Evolutionary conservation across 1,139 yeast species (phyloP).

Genomic region (Wickerhamomyces sp.): DNA sequence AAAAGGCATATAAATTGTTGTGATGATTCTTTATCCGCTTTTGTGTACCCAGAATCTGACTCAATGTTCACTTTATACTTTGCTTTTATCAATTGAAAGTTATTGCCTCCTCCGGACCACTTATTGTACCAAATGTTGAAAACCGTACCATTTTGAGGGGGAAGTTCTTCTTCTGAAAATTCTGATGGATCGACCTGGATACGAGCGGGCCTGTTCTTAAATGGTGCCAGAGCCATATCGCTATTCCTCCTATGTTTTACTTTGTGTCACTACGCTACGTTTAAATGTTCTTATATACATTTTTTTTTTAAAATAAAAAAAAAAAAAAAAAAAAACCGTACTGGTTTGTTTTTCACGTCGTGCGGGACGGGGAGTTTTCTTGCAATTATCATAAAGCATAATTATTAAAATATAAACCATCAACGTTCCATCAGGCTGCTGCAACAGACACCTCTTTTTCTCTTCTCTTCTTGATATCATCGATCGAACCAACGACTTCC

Average conservation of each 20-base stretch:
- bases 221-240: too few species aligned
- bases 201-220: slow-evolving; percentile 48
- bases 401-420: too few species aligned
- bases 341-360: too few species aligned
- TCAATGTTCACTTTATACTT: slow-evolving; percentile 53
- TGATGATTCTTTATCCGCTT: slow-evolving; percentile 42
- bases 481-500: slow-evolving; percentile 61
- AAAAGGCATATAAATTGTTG: slow-evolving; percentile 58
- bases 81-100: slow-evolving; percentile 39
- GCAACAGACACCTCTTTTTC: slow-evolving; percentile 19
- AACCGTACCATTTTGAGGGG: slow-evolving; percentile 74
- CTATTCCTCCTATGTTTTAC: too few species aligned
- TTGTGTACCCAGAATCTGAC: slow-evolving; percentile 71
- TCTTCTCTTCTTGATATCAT: slow-evolving; percentile 35
- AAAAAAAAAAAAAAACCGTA: background rate
- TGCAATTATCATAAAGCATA: too few species aligned
- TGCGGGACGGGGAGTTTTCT: too few species aligned
- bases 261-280: too few species aligned
- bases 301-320: too few species aligned
- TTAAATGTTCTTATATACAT: too few species aligned
- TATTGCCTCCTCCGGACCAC: slow-evolving; percentile 74
- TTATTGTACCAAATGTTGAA: slow-evolving; percentile 86
- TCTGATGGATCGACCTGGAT: slow-evolving; percentile 68
- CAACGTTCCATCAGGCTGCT: too few species aligned
- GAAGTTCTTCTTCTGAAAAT: slow-evolving; percentile 57